Percentiles rank a stretch among this genome's conserved stretches.
These are phyloP conservation scores for Aspergillus cavernicola DNA, from an alignment of 495 filamentous ascomycete species.

Conservation along the genomic window DNA sequence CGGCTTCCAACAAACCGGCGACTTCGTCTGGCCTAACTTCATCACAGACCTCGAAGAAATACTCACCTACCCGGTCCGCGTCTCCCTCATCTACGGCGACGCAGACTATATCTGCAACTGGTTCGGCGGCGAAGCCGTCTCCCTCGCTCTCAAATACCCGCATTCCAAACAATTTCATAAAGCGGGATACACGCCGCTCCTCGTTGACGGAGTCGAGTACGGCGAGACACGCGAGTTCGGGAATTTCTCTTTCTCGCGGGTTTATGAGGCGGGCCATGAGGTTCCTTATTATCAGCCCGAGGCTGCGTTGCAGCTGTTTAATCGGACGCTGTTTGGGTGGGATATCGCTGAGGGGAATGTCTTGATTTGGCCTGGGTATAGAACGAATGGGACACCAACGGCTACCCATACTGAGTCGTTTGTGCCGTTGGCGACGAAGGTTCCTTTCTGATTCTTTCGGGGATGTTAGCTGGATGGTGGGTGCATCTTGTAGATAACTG, in stretches of 20 bases:
- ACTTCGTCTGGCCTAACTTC: conserved; percentile 47
- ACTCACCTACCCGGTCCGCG: conserved; percentile 52
- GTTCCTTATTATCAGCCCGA: conserved; percentile 56
- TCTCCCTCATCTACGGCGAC: conserved; percentile 66
- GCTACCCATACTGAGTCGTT: conserved; percentile 57
- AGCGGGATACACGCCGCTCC: conserved; percentile 47
- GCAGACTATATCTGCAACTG: conserved; percentile 56
- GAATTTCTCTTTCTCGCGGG: conserved; percentile 53
- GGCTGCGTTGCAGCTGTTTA: conserved; percentile 49
- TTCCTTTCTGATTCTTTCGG: not conserved
- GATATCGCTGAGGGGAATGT: conserved; percentile 52
- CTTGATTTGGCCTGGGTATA: conserved; percentile 41
- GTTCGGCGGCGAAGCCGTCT: conserved; percentile 41
- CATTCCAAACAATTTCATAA: conserved; percentile 35
- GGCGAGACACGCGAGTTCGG: conserved; percentile 54
- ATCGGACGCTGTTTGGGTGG: conserved; percentile 47
- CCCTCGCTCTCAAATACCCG: conserved; percentile 37
- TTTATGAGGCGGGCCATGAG: conserved; percentile 58
- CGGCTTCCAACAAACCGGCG: conserved; percentile 53
- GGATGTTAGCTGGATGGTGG: no score
- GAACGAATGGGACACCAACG: conserved; percentile 41
- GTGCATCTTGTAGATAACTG: not conserved
- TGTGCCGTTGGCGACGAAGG: conserved; percentile 40
- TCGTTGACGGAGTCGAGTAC: conserved; percentile 36
- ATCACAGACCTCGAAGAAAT: conserved; percentile 51